Evolutionary conservation across 1,284 basidiomycete genomes (phyloP).

Genomic region (Apiotrichum domesticum): DNA sequence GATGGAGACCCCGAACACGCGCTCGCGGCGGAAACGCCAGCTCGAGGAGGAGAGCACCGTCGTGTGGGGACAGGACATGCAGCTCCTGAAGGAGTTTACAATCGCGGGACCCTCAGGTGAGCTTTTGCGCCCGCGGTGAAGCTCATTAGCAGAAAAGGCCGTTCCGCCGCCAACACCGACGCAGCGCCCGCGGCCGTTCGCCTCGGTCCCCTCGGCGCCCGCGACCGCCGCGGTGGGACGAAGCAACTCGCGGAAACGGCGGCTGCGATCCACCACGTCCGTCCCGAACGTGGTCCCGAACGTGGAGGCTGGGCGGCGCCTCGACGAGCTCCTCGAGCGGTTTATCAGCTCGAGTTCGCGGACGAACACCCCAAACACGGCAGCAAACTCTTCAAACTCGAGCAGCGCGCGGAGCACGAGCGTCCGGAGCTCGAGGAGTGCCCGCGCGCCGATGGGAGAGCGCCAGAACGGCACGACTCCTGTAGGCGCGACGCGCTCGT

Average conservation of each 20-base stretch:
- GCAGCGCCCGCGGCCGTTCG: slow-evolving; percentile 6
- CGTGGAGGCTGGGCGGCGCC: not conserved
- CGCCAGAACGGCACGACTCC: not conserved
- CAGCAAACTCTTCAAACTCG: too few relatives aligned
- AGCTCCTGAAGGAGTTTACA: slow-evolving; percentile 5
- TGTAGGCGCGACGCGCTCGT: slow-evolving; percentile 1
- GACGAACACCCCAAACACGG: not conserved
- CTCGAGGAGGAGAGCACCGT: slow-evolving; percentile 8
- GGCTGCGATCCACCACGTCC: not conserved
- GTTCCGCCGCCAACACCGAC: slow-evolving; percentile 11
- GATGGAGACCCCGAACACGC: slow-evolving; percentile 15
- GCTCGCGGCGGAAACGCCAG: slow-evolving; percentile 10
- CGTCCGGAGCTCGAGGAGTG: not conserved
- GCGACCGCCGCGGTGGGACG: not conserved
- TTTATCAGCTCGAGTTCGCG: slow-evolving; percentile 7
- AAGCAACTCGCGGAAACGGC: not conserved
- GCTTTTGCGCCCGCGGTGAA: not conserved
- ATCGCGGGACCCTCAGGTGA: not conserved
- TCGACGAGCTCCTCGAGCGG: slow-evolving; percentile 14
- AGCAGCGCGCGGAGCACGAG: not conserved
- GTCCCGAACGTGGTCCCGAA: not conserved
- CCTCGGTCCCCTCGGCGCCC: not conserved
- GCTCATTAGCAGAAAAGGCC: slow-evolving; percentile 3
- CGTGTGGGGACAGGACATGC: slow-evolving; percentile 13
- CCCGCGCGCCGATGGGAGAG: slow-evolving; percentile 2